Conservation (phyloP, 108 stramenopile species). For the Nannochloropsis granulata region DNA sequence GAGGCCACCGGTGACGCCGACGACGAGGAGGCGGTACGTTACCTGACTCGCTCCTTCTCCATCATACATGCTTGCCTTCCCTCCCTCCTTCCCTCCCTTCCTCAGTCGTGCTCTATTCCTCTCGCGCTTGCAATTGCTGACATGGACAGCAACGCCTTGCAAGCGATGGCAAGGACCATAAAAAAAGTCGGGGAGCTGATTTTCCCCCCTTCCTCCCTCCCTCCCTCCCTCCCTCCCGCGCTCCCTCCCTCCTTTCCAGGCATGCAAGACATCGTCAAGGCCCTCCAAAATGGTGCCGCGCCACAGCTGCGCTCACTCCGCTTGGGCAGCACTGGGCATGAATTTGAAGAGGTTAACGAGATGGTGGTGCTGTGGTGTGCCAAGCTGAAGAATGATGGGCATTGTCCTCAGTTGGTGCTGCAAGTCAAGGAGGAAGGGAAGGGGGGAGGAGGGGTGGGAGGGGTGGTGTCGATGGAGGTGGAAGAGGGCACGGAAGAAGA, state of each 20-base stretch:
- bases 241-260: constrained; percentile 33
- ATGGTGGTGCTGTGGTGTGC: not conserved
- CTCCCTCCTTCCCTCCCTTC: not conserved
- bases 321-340: not conserved
- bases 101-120: not conserved
- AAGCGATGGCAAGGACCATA: no score
- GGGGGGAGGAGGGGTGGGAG: no score
- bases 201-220: not conserved
- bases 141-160: no score
- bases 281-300: not conserved
- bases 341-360: not conserved
- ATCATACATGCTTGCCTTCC: not conserved
- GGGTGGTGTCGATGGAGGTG: no score
- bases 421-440: not conserved
- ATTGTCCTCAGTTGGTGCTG: not conserved
- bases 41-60: not conserved
- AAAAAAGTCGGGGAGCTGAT: no score
- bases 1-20: not conserved
- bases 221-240: not conserved
- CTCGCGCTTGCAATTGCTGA: no score
- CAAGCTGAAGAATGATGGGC: not conserved
- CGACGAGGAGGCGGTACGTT: not conserved
- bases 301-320: not conserved
- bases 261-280: constrained; percentile 89
- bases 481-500: no score